Evolutionary conservation across 2,329 filamentous ascomycete species (phyloP).

Genomic region (Pestalotiopsis sp.): DNA sequence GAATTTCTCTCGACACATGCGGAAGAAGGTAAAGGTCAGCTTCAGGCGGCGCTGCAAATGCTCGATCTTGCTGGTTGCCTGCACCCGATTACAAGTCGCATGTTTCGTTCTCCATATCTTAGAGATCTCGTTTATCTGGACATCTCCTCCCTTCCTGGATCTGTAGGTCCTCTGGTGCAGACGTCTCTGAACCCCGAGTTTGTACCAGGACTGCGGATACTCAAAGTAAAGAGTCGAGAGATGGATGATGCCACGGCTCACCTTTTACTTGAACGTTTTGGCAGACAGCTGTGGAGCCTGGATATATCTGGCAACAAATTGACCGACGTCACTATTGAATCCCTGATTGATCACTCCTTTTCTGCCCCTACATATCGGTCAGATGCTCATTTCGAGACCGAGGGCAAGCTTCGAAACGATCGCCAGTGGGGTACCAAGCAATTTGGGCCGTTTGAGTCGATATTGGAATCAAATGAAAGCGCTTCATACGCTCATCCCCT

Average conservation of each 20-base stretch:
- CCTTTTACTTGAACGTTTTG: slow-evolving; percentile 36
- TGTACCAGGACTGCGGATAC: slow-evolving; percentile 51
- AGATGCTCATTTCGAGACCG: slow-evolving; percentile 42
- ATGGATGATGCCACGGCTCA: slow-evolving; percentile 43
- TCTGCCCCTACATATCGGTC: slow-evolving; percentile 34
- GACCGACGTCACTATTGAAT: slow-evolving; percentile 44
- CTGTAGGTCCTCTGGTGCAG: slow-evolving; percentile 39
- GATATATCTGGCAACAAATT: slow-evolving; percentile 57
- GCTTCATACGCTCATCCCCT: slow-evolving; percentile 45
- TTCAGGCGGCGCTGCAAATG: slow-evolving; percentile 34
- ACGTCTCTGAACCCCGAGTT: slow-evolving; percentile 32
- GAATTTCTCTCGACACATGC: slow-evolving; percentile 30
- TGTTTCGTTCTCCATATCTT: slow-evolving; percentile 42
- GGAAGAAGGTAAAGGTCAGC: not conserved
- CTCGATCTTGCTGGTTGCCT: slow-evolving; percentile 49
- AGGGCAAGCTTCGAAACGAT: slow-evolving; percentile 44
- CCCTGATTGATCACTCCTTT: slow-evolving; percentile 36
- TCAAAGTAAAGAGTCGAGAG: slow-evolving; percentile 52
- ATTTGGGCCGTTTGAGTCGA: slow-evolving; percentile 45
- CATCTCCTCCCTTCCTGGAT: slow-evolving; percentile 51
- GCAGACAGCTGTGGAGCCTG: slow-evolving; percentile 55
- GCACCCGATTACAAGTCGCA: slow-evolving; percentile 39
- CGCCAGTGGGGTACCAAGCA: slow-evolving; percentile 30
- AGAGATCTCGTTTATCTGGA: slow-evolving; percentile 54
- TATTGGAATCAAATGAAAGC: slow-evolving; percentile 52